These are phyloP conservation scores for Aspergillus puulaauensis DNA, from an alignment of 2,329 filamentous ascomycete species.

Conservation along the genomic window DNA sequence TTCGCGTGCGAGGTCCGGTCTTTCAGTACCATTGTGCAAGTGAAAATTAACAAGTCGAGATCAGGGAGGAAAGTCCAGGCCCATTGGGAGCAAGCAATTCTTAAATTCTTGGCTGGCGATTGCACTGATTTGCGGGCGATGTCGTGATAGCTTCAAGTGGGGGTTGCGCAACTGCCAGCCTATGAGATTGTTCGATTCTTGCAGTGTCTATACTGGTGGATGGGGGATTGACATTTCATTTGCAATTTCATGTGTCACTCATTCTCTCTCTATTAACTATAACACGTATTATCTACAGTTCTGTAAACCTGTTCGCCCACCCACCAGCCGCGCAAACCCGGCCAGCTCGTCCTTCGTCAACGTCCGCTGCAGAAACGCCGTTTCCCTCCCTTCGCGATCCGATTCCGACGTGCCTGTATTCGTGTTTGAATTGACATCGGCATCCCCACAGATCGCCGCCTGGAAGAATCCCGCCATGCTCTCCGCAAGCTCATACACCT, in stretches of 20 bases:
- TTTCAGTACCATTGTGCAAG: neutral
- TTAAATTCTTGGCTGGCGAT: neutral
- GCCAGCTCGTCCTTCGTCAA: too few relatives aligned
- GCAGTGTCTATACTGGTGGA: too few relatives aligned
- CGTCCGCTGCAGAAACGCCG: too few relatives aligned
- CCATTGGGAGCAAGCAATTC: neutral
- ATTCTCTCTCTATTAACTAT: too few relatives aligned
- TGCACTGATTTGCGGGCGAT: conserved; percentile 3
- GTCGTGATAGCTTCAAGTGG: conserved; percentile 13
- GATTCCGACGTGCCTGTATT: too few relatives aligned
- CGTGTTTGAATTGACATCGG: too few relatives aligned
- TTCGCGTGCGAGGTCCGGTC: neutral
- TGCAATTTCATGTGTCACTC: too few relatives aligned
- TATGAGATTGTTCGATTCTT: neutral
- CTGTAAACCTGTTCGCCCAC: too few relatives aligned
- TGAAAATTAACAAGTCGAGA: neutral
- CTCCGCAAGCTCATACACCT: conserved; percentile 11
- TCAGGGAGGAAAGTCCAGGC: neutral
- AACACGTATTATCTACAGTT: too few relatives aligned
- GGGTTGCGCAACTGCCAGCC: neutral
- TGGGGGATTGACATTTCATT: too few relatives aligned
- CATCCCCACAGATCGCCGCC: conserved; percentile 2
- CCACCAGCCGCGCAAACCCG: too few relatives aligned
- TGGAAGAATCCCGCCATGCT: conserved; percentile 11
- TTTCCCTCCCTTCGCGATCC: too few relatives aligned